Percentiles rank a stretch among this genome's conserved stretches.
Evolutionary conservation across 768 basidiomycete genomes (phyloP).

Genomic region (Udeniomyces megalosporus): DNA sequence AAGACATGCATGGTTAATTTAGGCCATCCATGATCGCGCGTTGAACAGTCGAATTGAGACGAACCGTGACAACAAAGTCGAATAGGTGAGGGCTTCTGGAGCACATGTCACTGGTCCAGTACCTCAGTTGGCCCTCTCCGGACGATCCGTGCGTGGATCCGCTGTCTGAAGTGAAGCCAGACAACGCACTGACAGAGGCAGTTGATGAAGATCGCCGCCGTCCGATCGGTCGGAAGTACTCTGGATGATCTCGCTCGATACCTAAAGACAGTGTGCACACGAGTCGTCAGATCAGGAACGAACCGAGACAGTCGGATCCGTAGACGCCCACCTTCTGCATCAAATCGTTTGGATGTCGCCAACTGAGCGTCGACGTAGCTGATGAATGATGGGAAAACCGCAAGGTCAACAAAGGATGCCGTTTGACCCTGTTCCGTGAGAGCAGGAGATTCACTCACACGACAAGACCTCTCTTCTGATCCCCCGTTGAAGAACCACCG

Average conservation of each 20-base stretch:
- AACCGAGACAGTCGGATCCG: background rate
- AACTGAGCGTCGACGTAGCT: slow-evolving; percentile 94
- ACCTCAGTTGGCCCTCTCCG: slow-evolving; percentile 72
- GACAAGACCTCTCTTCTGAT: slow-evolving; percentile 50
- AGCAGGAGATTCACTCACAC: slow-evolving; percentile 42
- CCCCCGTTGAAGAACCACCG: background rate
- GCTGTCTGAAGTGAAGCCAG: background rate
- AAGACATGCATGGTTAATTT: background rate
- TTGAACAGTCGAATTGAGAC: slow-evolving; percentile 26
- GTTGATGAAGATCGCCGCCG: slow-evolving; percentile 49
- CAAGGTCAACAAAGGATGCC: background rate
- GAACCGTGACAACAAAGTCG: slow-evolving; percentile 90
- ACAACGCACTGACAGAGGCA: slow-evolving; percentile 18
- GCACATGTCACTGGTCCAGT: slow-evolving; percentile 98
- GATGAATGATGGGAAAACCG: slow-evolving; percentile 13
- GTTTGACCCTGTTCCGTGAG: background rate
- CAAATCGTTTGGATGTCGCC: slow-evolving; percentile 74
- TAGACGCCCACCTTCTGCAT: slow-evolving; percentile 40
- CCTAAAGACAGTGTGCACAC: slow-evolving; percentile 31
- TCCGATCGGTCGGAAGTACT: slow-evolving; percentile 65
- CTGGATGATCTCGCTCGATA: slow-evolving; percentile 68
- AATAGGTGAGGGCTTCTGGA: slow-evolving; percentile 75
- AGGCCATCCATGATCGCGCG: no score
- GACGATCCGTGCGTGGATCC: background rate
- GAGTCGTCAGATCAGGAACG: background rate